A percentile compares a stretch with the other conserved stretches of the same genome.
phyloP scores from a whole-genome alignment of 1,139 yeast genomes.

The Zygoascus hellenicus region DNA sequence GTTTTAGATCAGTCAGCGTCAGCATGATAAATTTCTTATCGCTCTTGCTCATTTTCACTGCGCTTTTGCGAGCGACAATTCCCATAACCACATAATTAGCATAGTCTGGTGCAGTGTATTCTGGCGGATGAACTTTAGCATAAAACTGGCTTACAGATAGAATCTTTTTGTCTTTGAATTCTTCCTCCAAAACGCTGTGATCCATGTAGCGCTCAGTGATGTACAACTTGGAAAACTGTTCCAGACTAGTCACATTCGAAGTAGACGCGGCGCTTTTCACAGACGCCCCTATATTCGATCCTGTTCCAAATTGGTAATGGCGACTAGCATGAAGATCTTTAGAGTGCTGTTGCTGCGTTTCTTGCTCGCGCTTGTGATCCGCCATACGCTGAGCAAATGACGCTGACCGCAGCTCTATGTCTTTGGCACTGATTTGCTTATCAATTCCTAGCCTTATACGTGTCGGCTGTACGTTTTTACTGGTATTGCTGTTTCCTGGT shows the following conservation, averaged over 20 bases:
- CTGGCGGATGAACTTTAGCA: conserved; percentile 59
- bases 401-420: neutral
- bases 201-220: conserved; percentile 16
- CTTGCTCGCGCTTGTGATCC: too few relatives aligned
- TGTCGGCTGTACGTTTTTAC: conserved; percentile 9
- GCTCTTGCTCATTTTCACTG: conserved; percentile 41
- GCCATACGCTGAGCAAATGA: neutral
- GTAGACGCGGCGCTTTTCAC: neutral
- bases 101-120: conserved; percentile 60
- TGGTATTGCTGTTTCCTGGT: neutral
- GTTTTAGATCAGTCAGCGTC: conserved; percentile 61
- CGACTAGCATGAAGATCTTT: neutral
- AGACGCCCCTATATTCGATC: conserved; percentile 7
- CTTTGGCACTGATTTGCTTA: neutral
- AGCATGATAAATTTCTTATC: conserved; percentile 54
- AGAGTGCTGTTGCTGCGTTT: neutral
- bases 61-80: conserved; percentile 53
- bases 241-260: conserved; percentile 9
- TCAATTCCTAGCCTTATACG: conserved; percentile 17
- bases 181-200: conserved; percentile 12
- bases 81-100: conserved; percentile 76
- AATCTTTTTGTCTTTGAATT: conserved; percentile 20
- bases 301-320: conserved; percentile 10
- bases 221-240: conserved; percentile 18
- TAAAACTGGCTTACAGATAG: conserved; percentile 21